Evolutionary conservation across 108 stramenopile genomes (phyloP).

Genomic region (Nannochloropsis granulata): DNA sequence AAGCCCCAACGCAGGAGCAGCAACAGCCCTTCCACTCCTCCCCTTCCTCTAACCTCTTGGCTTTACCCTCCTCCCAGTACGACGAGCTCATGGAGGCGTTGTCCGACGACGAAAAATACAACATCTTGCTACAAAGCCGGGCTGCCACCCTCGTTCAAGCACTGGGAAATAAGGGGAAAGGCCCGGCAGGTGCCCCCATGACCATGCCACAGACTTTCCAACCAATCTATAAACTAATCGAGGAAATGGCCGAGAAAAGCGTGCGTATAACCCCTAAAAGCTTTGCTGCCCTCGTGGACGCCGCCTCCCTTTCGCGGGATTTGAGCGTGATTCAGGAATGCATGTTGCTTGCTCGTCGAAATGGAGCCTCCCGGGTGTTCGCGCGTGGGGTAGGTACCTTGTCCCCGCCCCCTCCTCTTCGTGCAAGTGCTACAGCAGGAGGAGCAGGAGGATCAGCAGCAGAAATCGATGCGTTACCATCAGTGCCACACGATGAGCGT

Average conservation of each 20-base stretch:
- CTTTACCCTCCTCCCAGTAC: neutral
- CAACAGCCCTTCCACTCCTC: neutral
- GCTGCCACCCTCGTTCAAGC: neutral
- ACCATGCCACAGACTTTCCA: neutral
- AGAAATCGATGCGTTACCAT: constrained; percentile 30
- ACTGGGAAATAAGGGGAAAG: neutral
- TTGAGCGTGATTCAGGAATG: neutral
- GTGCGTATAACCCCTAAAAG: constrained; percentile 5
- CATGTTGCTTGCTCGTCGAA: constrained; percentile 3
- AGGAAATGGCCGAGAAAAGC: constrained; percentile 22
- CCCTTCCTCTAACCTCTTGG: neutral
- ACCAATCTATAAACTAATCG: constrained; percentile 15
- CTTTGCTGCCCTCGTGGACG: constrained; percentile 22
- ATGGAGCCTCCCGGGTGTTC: constrained; percentile 15
- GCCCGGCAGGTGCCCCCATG: neutral
- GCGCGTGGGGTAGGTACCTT: constrained; percentile 14
- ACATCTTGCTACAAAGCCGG: constrained; percentile 22
- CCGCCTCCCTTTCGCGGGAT: constrained; percentile 13
- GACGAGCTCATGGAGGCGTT: constrained; percentile 17
- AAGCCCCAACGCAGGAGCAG: neutral
- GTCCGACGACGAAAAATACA: constrained; percentile 26
- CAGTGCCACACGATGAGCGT: constrained; percentile 63
- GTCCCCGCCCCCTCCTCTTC: constrained; percentile 8
- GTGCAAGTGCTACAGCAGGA: neutral
- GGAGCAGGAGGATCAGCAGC: constrained; percentile 2